Base-by-base conservation (phyloP, 2,329 filamentous ascomycete species). In the Pyricularia pennisetigena region DNA sequence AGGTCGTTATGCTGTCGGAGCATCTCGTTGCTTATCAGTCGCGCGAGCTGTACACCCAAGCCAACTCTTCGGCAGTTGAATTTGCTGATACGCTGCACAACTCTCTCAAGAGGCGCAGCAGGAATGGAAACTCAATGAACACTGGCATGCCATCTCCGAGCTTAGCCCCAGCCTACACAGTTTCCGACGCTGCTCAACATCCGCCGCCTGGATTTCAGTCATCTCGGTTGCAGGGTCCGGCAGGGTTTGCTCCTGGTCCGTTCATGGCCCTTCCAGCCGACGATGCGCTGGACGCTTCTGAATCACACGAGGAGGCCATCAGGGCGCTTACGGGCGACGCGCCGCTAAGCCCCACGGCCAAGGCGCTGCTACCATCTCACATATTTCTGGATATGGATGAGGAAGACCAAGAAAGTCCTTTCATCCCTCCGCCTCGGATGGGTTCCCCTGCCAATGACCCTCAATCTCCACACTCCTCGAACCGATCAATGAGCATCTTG, bases 321-420 rank as follows among this genome's bases (percentile, higher is more conserved):
- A 86, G 86, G 69, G 82, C 82, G 23, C 76, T 90, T 49, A 87
- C 84, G 3, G 85, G 83, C 23, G 88, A 86, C 30, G 91, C 90
- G 2, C 90, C 90, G 0, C 85, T 94, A 75, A 94, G 90, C 73
- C 92, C 92, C 1, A 90, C 90, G 4, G 92, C 91, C 2, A 88
- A 90, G 30, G 85, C 89, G 20, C 81, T 94, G 3, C 79, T 96
- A 20, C 92, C 92, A 0, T 90, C 91, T 1, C 87, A 86, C 69
- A 79, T 90, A 4, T 73, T 74, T 62, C 24, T 68, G 62, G 67
- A 68, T 49, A 68, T 68, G 66, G 80, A 88, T 63, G 88, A 89
- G 65, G 83, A 88, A 57, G 88, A 89, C 20, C 79, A 82, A n/a
- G 20, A 63, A 71, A 79, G 74, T 23, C 78, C 80, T 0, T 79